Base-by-base conservation (phyloP, 805 yeast genomes). In the Diddensiella santjacobensis region DNA sequence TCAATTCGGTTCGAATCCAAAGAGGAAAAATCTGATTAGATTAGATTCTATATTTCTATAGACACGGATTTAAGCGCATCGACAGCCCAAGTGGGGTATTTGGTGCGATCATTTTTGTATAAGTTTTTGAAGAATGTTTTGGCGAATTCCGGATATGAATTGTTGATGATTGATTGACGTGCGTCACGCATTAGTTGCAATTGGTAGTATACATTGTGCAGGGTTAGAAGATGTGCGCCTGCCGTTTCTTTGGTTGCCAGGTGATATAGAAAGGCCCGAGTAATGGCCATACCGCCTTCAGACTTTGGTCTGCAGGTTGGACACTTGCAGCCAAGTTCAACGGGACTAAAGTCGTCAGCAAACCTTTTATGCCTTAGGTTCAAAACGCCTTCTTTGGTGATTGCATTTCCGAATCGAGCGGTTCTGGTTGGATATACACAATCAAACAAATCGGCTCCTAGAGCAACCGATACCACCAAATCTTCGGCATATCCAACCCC, bases 401-500 rank as follows among this genome's bases (percentile, higher is more conserved):
- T 58, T 3, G 75, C 75, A 40, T 72, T 70, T 22, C 75, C 75
- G 51, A 71, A 71, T 23, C 75, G 59, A 5, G 69, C 68, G 3
- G 75, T 71, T 40, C 75, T 58, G 2, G 75, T 71, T 8, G 75
- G 75, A 52, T 69, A 71, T 3, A 71, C 75, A 46, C 75, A 72
- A 50, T 71, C 75, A 55, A 71, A 71, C 62, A 71, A 58, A 51
- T 71, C 75, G 1, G 74, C 75, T 1, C 75, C 75, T 35, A 71
- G 61, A 1, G 75, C 75, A 3, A 71, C 76, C 1, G 71, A 65
- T 4, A 71, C 76, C 3, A 71, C 71, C 51, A 71, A 57, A 50
- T 71, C 75, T 50, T 71, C 75, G 4, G 76, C 76, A 47, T 72
- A 72, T 15, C 75, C 75, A 3, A 71, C 73, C 13, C 75, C 75